Percentiles rank a stretch among this genome's conserved stretches.
These are phyloP conservation scores for Ophiosphaerella narmari DNA, from an alignment of 2,329 filamentous ascomycete species.

Conservation along the genomic window DNA sequence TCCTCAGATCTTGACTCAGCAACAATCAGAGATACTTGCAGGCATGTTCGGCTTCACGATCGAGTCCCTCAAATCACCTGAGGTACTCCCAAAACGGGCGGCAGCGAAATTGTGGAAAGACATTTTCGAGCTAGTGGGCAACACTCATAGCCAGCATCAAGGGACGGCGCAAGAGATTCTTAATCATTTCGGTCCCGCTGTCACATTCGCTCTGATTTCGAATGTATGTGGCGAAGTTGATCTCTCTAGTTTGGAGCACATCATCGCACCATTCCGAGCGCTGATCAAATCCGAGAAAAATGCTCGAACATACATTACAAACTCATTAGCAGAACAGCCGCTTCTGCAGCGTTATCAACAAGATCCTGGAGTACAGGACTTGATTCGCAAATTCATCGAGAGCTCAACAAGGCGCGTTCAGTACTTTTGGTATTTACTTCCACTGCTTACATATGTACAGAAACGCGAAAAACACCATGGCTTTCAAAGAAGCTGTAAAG, in stretches of 20 bases:
- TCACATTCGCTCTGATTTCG: constrained; percentile 36
- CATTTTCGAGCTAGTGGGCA: constrained; percentile 40
- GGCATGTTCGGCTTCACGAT: constrained; percentile 74
- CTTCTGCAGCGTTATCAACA: constrained; percentile 36
- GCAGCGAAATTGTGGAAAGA: constrained; percentile 73
- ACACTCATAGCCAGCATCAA: constrained; percentile 33
- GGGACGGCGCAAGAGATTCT: constrained; percentile 42
- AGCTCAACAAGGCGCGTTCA: constrained; percentile 35
- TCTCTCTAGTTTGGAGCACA: constrained; percentile 39
- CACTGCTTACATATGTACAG: constrained; percentile 35
- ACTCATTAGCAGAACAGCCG: constrained; percentile 34
- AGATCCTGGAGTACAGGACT: constrained; percentile 31
- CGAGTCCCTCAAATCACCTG: constrained; percentile 69
- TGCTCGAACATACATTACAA: constrained; percentile 37
- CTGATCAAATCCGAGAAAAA: constrained; percentile 38
- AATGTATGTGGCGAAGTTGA: constrained; percentile 46
- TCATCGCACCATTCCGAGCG: constrained; percentile 38
- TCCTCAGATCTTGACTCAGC: constrained; percentile 65
- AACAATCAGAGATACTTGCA: constrained; percentile 62
- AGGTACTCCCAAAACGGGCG: constrained; percentile 75
- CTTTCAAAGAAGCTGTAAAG: constrained; percentile 44
- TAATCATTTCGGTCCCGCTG: constrained; percentile 37
- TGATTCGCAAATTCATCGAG: constrained; percentile 43
- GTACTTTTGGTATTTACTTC: background rate
- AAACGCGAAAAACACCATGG: constrained; percentile 36